These are phyloP conservation scores for Chrysosporium queenslandicum DNA, from an alignment of 2,329 filamentous ascomycete species.

Conservation along the genomic window DNA sequence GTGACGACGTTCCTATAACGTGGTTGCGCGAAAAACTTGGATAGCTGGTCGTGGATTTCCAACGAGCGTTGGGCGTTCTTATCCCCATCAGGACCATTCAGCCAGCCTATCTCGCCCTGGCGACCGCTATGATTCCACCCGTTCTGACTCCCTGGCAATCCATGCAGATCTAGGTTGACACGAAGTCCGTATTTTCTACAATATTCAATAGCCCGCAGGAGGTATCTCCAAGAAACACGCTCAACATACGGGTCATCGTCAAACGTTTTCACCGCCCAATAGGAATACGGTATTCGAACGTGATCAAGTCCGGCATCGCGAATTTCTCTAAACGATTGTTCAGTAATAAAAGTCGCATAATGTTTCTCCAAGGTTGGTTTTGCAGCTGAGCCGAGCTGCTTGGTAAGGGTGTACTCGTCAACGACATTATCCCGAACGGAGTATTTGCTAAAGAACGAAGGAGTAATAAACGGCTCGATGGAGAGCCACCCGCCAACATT, in stretches of 20 bases:
- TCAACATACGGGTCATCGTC: slow-evolving; percentile 78
- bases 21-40: slow-evolving; percentile 83
- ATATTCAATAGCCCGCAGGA: slow-evolving; percentile 87
- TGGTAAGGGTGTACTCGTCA: slow-evolving; percentile 76
- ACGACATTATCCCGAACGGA: slow-evolving; percentile 54
- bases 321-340: slow-evolving; percentile 75
- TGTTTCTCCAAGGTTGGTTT: slow-evolving; percentile 73
- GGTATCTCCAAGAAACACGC: slow-evolving; percentile 82
- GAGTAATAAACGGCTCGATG: slow-evolving; percentile 89
- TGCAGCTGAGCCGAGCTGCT: slow-evolving; percentile 56
- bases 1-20: slow-evolving; percentile 86
- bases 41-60: slow-evolving; percentile 76
- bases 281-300: slow-evolving; percentile 88
- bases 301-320: slow-evolving; percentile 83
- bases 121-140: slow-evolving; percentile 95
- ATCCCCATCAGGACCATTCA: slow-evolving; percentile 77
- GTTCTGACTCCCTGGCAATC: slow-evolving; percentile 85
- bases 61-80: slow-evolving; percentile 71
- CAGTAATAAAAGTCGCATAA: slow-evolving; percentile 79
- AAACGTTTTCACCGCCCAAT: slow-evolving; percentile 86
- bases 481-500: slow-evolving; percentile 92
- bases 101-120: slow-evolving; percentile 71
- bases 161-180: slow-evolving; percentile 87
- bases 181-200: slow-evolving; percentile 83
- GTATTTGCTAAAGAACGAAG: slow-evolving; percentile 72